Evolutionary conservation across 2,329 filamentous ascomycete species (phyloP), one percentile per base, ranked within the genome.

Genomic region (Calonectria pauciramosa): DNA sequence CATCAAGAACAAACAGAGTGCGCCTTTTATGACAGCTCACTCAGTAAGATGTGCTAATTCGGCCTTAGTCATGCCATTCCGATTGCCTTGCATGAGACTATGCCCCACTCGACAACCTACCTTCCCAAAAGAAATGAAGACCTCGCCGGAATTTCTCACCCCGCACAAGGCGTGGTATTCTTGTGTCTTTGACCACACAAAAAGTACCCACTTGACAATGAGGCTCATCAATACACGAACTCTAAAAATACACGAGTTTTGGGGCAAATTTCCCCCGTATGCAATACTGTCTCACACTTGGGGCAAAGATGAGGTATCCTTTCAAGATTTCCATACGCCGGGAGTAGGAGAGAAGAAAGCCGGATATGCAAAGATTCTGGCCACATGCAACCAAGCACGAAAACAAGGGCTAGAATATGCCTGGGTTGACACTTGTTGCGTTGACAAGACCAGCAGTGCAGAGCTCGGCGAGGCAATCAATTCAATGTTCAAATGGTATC

Each of bases 271-370:
- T 9, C 81, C 81, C 10, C 70, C 68, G 0, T 86, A 85, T 60
- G 83, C 81, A 1, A 86, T 86, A 28, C 78, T 86, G 0, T 86
- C 84, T 11, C 84, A 86, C 51, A 84, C 82, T 0, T 86, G 84
- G 84, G 80, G 72, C 1, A 65, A 75, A 2, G 77, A 80, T 3
- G 83, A 86, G 68, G 79, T 85, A 4, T 76, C 71, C 2, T 82
- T 83, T 26, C 77, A 82, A n/a, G 80, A 84, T 26, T 34, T 81
- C 18, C 73, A 4, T 28, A 18, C 63, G 3, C 18, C 66, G 1
- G 41, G 44, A 9, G 16, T 60, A 1, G 44, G 76, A 1, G 28
- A 28, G 3, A 26, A 4, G 1, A 49, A 67, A 1, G 28, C 28
- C 7, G 74, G 77, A 1, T 82, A 76, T 32, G 47, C 32, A 26